Base-by-base conservation (phyloP, 2,329 filamentous ascomycete genomes). In the Epichloe coenophiala region DNA sequence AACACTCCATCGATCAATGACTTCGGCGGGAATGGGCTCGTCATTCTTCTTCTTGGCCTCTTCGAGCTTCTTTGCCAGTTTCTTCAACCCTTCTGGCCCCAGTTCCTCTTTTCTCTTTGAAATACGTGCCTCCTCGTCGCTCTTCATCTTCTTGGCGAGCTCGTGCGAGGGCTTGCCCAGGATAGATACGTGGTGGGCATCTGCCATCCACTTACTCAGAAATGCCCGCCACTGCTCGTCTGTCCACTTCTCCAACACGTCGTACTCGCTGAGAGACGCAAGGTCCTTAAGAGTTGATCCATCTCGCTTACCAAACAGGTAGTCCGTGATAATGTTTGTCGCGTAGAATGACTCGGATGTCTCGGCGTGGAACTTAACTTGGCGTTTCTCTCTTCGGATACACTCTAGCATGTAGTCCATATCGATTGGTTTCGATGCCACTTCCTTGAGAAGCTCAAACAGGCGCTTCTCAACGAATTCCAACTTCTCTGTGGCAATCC, bases 341-440 rank as follows among this genome's bases (percentile, higher is more conserved):
- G 88, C 83, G 65, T 91, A 95, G 56, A 89, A 88, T 21, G 82
- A 80, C 49, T 88, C 82, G 3, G 84, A 87, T 47, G 80, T 83
- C 66, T 98, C 93, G 0, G 88, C 86, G 42, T 84, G 80, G 57
- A 87, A 91, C 63, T 89, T 90, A 60, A 88, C 78, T 60, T 90
- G 86, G 45, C 90, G 80, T 55, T 81, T 80, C 65, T 93, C 87
- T 51, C 90, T 80, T 58, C 80, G 79, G 46, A 98, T 81, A 64
- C 90, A 96, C 57, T 96, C 90, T 45, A 79, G 78, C 70, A 98
- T 78, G 63, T 98, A 98, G 1, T 76, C 75, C 84, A 97, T 88
- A 58, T 98, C 88, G 3, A 98, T 71, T 2, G 87, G 83, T 55
- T 88, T 88, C 0, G 77, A 77, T 33, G 86, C 83, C 12, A 91